Conservation (phyloP, 352 stramenopile genomes). For the Pythium sp. region DNA sequence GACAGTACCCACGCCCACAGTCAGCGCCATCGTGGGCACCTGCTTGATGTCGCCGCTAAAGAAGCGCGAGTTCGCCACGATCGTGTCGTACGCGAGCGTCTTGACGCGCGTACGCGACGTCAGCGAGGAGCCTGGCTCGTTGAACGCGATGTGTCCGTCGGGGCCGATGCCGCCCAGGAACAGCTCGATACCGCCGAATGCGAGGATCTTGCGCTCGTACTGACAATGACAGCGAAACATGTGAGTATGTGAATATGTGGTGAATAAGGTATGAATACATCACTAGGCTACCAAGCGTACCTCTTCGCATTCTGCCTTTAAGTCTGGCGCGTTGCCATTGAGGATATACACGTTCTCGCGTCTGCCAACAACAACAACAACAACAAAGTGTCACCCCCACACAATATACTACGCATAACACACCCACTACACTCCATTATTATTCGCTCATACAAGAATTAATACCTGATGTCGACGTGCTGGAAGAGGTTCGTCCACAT, state of each 20-base stretch:
- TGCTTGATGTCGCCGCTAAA: conserved; percentile 78
- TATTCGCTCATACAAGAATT: neutral
- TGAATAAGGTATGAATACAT: neutral
- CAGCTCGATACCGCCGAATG: conserved; percentile 85
- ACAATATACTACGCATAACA: too few species aligned
- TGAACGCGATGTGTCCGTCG: conserved; percentile 94
- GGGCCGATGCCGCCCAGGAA: conserved; percentile 91
- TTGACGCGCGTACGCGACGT: conserved; percentile 83
- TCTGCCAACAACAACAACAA: conserved; percentile 15
- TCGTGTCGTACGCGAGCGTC: conserved; percentile 89
- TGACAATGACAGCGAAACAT: conserved; percentile 4
- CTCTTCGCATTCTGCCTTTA: conserved; percentile 71
- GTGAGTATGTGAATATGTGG: neutral
- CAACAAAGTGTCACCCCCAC: conserved; percentile 1
- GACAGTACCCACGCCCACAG: conserved; percentile 85
- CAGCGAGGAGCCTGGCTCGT: conserved; percentile 86
- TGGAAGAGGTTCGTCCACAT: conserved; percentile 90
- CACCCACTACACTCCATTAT: neutral
- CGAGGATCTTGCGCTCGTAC: conserved; percentile 85
- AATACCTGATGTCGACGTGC: conserved; percentile 85
- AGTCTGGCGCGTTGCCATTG: conserved; percentile 77
- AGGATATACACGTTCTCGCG: conserved; percentile 88
- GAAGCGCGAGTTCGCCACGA: conserved; percentile 88
- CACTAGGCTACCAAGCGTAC: conserved; percentile 11
- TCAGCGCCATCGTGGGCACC: conserved; percentile 90